Evolutionary conservation across 208 protist genomes (phyloP).

Genomic region (Endotrypanum monterogeii): DNA sequence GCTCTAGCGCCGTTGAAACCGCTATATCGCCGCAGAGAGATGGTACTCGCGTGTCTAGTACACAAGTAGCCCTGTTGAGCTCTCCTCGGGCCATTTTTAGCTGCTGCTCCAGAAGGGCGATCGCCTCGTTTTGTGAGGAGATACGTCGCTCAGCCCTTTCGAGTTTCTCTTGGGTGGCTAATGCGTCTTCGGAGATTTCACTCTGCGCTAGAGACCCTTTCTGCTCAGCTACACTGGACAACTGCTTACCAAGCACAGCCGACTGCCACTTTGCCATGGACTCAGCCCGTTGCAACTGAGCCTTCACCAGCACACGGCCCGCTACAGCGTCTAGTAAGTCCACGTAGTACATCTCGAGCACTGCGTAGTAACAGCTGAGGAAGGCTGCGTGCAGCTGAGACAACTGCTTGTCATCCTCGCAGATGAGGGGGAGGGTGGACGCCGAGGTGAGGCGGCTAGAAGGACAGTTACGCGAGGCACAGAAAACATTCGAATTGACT

Average conservation of each 20-base stretch:
- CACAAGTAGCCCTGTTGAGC: slow-evolving; percentile 14
- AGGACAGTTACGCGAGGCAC: not conserved
- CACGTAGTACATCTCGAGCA: slow-evolving; percentile 67
- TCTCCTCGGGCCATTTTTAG: slow-evolving; percentile 32
- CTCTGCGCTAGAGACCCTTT: slow-evolving; percentile 22
- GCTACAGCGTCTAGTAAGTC: slow-evolving; percentile 56
- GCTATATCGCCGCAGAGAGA: slow-evolving; percentile 2
- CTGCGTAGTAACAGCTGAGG: slow-evolving; percentile 40
- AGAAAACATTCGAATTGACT: not conserved
- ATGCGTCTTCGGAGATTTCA: not conserved
- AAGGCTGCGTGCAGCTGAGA: slow-evolving; percentile 23
- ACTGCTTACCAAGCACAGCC: slow-evolving; percentile 35
- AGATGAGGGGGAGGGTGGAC: slow-evolving; percentile 10
- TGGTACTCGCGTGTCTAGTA: slow-evolving; percentile 12
- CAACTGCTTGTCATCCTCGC: slow-evolving; percentile 3
- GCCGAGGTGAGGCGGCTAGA: slow-evolving; percentile 13
- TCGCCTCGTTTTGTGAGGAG: slow-evolving; percentile 36
- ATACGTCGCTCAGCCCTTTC: slow-evolving; percentile 20
- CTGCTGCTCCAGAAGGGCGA: slow-evolving; percentile 50
- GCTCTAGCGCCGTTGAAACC: not conserved
- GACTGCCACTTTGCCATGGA: slow-evolving; percentile 38
- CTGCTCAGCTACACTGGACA: slow-evolving; percentile 18
- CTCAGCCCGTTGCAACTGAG: slow-evolving; percentile 39
- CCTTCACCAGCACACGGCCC: slow-evolving; percentile 40
- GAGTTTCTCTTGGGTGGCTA: slow-evolving; percentile 9